These are phyloP conservation scores for Antarctomyces pellizariae DNA, from an alignment of 495 filamentous ascomycete species.

Conservation along the genomic window DNA sequence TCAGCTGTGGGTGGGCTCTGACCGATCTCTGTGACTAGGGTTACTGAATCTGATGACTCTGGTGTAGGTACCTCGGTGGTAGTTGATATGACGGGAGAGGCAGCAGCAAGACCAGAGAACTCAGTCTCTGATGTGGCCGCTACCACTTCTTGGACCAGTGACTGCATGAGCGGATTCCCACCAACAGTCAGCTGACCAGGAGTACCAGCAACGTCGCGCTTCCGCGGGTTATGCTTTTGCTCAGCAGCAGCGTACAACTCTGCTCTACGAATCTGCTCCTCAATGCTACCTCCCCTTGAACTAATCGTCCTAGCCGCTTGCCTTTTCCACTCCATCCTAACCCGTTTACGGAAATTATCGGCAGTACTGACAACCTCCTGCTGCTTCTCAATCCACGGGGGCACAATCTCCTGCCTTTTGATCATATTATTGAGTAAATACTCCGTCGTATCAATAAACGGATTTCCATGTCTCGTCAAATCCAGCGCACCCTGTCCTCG, in stretches of 20 bases:
- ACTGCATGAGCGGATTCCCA: slow-evolving; percentile 24
- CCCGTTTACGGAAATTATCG: slow-evolving; percentile 41
- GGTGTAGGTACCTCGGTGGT: too few species aligned
- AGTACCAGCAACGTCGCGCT: slow-evolving; percentile 21
- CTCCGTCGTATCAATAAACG: slow-evolving; percentile 89
- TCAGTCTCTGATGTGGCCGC: too few species aligned
- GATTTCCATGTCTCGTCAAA: slow-evolving; percentile 62
- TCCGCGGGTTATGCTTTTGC: slow-evolving; percentile 25
- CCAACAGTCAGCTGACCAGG: slow-evolving; percentile 23
- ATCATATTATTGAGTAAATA: slow-evolving; percentile 99
- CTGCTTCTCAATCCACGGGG: slow-evolving; percentile 91
- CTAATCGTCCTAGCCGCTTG: slow-evolving; percentile 66
- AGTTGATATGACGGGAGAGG: too few species aligned
- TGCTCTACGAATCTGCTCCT: slow-evolving; percentile 51
- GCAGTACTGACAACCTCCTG: slow-evolving; percentile 59
- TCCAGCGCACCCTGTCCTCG: slow-evolving; percentile 57
- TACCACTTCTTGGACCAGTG: too few species aligned
- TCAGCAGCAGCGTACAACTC: slow-evolving; percentile 56
- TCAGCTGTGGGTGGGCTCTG: too few species aligned
- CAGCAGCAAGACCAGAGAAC: too few species aligned
- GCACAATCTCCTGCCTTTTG: slow-evolving; percentile 68
- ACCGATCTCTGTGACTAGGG: too few species aligned
- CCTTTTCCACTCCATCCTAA: slow-evolving; percentile 69
- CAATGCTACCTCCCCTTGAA: slow-evolving; percentile 53
- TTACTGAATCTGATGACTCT: too few species aligned